These are phyloP conservation scores for Lotmaria passim DNA, from an alignment of 208 protist genomes.

Conservation along the genomic window DNA sequence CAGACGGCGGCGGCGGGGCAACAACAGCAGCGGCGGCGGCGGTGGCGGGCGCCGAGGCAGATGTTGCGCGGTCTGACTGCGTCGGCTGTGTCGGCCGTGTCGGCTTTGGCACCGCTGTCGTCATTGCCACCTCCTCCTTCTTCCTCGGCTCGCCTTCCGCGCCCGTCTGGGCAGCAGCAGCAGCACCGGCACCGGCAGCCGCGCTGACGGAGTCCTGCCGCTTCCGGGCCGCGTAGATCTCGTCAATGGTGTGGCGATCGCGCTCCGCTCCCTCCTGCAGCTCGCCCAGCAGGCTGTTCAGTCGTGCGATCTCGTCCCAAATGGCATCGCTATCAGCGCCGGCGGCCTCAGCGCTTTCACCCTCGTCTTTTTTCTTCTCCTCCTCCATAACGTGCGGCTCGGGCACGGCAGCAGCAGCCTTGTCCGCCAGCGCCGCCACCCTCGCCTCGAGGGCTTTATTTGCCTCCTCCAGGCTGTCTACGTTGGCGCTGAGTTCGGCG, in stretches of 20 bases:
- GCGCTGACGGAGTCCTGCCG: slow-evolving; percentile 20
- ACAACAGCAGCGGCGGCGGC: not conserved
- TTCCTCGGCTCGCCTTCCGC: not conserved
- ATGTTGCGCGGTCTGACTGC: not conserved
- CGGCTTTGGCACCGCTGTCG: too few species aligned
- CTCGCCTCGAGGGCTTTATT: slow-evolving; percentile 30
- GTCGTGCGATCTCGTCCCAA: slow-evolving; percentile 63
- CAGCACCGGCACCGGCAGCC: not conserved
- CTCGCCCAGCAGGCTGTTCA: slow-evolving; percentile 67
- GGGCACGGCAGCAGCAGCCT: too few species aligned
- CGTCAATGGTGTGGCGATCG: slow-evolving; percentile 75
- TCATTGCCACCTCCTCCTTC: too few species aligned
- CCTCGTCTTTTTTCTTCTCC: not conserved
- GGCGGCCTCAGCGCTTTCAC: not conserved
- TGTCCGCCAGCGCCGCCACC: slow-evolving; percentile 22
- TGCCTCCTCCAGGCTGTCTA: slow-evolving; percentile 37
- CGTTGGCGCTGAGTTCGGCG: slow-evolving; percentile 46
- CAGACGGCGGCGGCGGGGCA: not conserved
- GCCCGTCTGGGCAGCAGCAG: not conserved
- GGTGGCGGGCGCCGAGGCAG: not conserved
- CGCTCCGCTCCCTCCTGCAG: slow-evolving; percentile 47
- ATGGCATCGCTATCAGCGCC: slow-evolving; percentile 42
- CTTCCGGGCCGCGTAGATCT: slow-evolving; percentile 84
- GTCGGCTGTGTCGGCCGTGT: too few species aligned
- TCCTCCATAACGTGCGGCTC: too few species aligned